Evolutionary conservation across 2,329 filamentous ascomycete genomes (phyloP).

Genomic region (Fusarium subtropicale): DNA sequence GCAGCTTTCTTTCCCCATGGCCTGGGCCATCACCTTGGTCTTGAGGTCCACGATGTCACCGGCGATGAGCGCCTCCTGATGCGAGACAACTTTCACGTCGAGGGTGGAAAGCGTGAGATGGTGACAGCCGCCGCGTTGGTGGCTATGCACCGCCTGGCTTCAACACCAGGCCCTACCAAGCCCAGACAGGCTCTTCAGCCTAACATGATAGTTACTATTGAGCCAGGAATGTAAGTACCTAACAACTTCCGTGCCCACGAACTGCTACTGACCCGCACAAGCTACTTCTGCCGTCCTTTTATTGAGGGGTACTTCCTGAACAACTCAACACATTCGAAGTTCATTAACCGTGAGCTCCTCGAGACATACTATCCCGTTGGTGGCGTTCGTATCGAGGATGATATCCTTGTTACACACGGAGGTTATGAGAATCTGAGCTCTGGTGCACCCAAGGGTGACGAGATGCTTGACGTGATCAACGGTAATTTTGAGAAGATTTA

Average conservation of each 20-base stretch:
- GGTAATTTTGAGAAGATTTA: constrained; percentile 48
- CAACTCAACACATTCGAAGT: constrained; percentile 67
- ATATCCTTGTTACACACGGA: constrained; percentile 80
- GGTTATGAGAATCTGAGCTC: constrained; percentile 87
- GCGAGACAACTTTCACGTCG: constrained; percentile 47
- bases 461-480: constrained; percentile 73
- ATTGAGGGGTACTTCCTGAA: constrained; percentile 76
- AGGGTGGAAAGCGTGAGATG: constrained; percentile 57
- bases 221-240: constrained; percentile 74
- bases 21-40: constrained; percentile 72
- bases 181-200: constrained; percentile 61
- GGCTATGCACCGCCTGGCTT: constrained; percentile 44
- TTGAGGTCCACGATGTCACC: constrained; percentile 72
- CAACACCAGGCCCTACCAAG: constrained; percentile 47
- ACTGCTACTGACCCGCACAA: constrained; percentile 44
- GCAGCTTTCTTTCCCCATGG: constrained; percentile 75
- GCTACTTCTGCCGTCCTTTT: constrained; percentile 81
- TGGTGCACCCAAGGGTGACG: constrained; percentile 77
- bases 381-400: constrained; percentile 93
- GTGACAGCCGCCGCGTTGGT: constrained; percentile 54
- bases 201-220: constrained; percentile 80
- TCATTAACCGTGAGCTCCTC: constrained; percentile 73
- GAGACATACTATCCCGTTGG: constrained; percentile 81
- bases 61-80: constrained; percentile 54
- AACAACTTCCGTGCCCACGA: not conserved